A percentile compares a stretch with the other conserved stretches of the same genome.
phyloP scores from a whole-genome alignment of 306 rosid species.

The Amphicarpaea edgeworthii region DNA sequence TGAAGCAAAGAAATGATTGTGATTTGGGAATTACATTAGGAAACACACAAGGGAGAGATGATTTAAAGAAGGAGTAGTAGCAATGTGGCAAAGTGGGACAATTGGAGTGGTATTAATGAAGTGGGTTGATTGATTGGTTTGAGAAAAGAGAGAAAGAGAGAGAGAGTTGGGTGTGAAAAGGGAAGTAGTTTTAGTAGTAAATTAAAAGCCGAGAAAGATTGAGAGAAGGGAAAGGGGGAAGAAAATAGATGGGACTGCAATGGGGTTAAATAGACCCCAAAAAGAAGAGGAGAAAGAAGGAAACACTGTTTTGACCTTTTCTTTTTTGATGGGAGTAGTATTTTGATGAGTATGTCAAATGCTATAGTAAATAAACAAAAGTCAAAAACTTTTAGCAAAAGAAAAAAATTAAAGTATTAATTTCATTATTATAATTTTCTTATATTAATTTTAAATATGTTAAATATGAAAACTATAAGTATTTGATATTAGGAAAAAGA shows the following conservation, averaged over 20 bases:
- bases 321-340: not conserved
- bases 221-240: conserved; percentile 44
- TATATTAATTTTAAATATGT: too few relatives aligned
- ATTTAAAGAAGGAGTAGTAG: conserved; percentile 34
- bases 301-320: conserved; percentile 45
- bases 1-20: conserved; percentile 37
- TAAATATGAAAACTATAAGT: too few relatives aligned
- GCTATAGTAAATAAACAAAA: not conserved
- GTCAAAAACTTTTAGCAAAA: not conserved
- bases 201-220: conserved; percentile 31
- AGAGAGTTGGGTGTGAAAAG: conserved; percentile 24
- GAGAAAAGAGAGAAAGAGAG: not conserved
- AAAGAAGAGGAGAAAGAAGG: too few relatives aligned
- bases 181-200: conserved; percentile 34
- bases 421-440: too few relatives aligned
- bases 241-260: conserved; percentile 44
- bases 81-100: conserved; percentile 44
- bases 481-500: too few relatives aligned
- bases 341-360: not conserved
- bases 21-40: conserved; percentile 46
- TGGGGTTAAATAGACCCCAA: conserved; percentile 64
- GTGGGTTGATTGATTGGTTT: conserved; percentile 11
- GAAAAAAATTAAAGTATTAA: too few relatives aligned
- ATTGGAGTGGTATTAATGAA: conserved; percentile 28
- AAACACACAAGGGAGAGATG: conserved; percentile 30